Conservation (phyloP, 805 yeast genomes). For the Lachancea meyersii region DNA sequence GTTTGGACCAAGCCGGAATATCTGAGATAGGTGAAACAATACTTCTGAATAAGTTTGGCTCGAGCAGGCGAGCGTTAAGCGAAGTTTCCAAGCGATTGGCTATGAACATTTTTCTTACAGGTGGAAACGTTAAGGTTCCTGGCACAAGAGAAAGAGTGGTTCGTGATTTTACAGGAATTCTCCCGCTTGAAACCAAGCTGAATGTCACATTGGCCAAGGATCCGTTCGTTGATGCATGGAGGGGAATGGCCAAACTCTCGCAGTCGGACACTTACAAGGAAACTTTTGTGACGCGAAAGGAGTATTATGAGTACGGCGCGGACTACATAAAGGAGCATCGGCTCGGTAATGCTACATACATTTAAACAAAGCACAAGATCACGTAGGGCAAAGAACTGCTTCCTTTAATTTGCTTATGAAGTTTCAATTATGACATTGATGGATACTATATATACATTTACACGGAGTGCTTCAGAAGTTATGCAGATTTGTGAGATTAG, state of each 20-base stretch:
- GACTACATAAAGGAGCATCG: constrained; percentile 86
- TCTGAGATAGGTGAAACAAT: constrained; percentile 67
- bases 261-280: constrained; percentile 38
- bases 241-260: constrained; percentile 85
- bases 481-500: constrained; percentile 2
- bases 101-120: constrained; percentile 73
- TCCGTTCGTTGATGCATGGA: constrained; percentile 83
- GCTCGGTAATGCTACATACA: constrained; percentile 48
- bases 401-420: background rate
- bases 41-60: constrained; percentile 55
- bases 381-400: too few species aligned
- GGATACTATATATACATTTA: constrained; percentile 9
- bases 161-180: constrained; percentile 58
- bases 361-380: background rate
- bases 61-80: constrained; percentile 42
- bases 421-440: constrained; percentile 5
- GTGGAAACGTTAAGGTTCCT: constrained; percentile 68
- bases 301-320: constrained; percentile 83
- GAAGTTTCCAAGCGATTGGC: constrained; percentile 22
- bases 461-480: constrained; percentile 4
- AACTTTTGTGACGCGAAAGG: constrained; percentile 55
- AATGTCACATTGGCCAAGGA: constrained; percentile 57
- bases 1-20: constrained; percentile 94
- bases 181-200: constrained; percentile 64
- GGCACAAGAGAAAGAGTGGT: constrained; percentile 64